These are phyloP conservation scores for Wickerhamiella kurtzmanii DNA, from an alignment of 805 yeast genomes.

Conservation along the genomic window DNA sequence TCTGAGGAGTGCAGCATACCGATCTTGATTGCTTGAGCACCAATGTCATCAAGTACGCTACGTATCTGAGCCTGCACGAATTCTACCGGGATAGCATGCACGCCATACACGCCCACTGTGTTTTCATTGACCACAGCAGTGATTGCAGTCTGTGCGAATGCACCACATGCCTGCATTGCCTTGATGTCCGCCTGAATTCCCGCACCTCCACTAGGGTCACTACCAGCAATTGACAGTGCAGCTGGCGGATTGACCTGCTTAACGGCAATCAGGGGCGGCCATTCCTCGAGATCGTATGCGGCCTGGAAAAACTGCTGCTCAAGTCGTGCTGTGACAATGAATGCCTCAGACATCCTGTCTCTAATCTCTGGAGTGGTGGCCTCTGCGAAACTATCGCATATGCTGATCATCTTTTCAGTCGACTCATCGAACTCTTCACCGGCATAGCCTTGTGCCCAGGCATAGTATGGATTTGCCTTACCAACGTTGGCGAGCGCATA, in stretches of 20 bases:
- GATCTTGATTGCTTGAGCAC: slow-evolving; percentile 56
- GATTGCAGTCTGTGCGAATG: slow-evolving; percentile 64
- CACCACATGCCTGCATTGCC: slow-evolving; percentile 59
- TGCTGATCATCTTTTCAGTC: slow-evolving; percentile 29
- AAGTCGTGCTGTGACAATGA: slow-evolving; percentile 7
- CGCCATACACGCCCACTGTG: slow-evolving; percentile 27
- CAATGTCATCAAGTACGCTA: slow-evolving; percentile 46
- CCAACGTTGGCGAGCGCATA: slow-evolving; percentile 57
- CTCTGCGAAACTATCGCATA: slow-evolving; percentile 10
- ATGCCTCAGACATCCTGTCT: slow-evolving; percentile 13
- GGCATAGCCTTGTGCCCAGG: slow-evolving; percentile 53
- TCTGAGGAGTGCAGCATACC: slow-evolving; percentile 53
- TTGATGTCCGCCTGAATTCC: slow-evolving; percentile 85
- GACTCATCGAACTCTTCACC: slow-evolving; percentile 46
- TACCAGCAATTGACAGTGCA: slow-evolving; percentile 34
- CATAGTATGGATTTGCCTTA: slow-evolving; percentile 19
- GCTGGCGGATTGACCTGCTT: not conserved
- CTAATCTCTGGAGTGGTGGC: slow-evolving; percentile 10
- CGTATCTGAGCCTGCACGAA: slow-evolving; percentile 38
- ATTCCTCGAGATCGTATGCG: slow-evolving; percentile 12
- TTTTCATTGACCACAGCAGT: slow-evolving; percentile 76
- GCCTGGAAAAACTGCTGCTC: slow-evolving; percentile 18
- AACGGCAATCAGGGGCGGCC: slow-evolving; percentile 3
- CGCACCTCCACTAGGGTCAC: slow-evolving; percentile 83
- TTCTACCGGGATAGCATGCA: slow-evolving; percentile 13